These are phyloP conservation scores for Aureobasidium sp. DNA, from an alignment of 2,329 filamentous ascomycete species.

Conservation along the genomic window DNA sequence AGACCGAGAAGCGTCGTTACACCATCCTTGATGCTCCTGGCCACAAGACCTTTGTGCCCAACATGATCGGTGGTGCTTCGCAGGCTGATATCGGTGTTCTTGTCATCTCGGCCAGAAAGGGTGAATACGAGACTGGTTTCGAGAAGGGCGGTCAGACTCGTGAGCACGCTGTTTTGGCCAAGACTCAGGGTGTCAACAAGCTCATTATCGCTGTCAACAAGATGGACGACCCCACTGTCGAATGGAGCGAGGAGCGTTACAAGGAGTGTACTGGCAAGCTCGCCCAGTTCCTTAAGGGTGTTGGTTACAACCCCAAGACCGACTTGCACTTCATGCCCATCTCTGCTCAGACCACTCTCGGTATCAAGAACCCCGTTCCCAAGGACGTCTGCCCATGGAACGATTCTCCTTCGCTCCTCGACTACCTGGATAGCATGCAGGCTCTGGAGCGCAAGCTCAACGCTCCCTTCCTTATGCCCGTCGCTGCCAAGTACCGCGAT, in stretches of 20 bases:
- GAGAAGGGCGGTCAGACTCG: conserved; percentile 94
- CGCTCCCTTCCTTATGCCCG: conserved; percentile 98
- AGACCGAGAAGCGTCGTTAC: conserved; percentile 93
- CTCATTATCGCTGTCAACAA: conserved; percentile 94
- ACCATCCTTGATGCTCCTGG: conserved; percentile 94
- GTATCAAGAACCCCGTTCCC: conserved; percentile 83
- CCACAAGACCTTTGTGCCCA: conserved; percentile 96
- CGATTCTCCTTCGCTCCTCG: conserved; percentile 80
- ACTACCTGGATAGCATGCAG: conserved; percentile 92
- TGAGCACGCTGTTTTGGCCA: conserved; percentile 95
- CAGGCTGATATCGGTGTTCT: conserved; percentile 92
- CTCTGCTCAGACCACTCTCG: conserved; percentile 75
- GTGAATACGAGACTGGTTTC: conserved; percentile 98
- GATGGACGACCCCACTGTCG: conserved; percentile 96
- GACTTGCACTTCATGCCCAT: conserved; percentile 96
- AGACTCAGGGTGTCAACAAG: conserved; percentile 97
- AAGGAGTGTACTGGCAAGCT: conserved; percentile 91
- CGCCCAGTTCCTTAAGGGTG: conserved; percentile 76
- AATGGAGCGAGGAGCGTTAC: conserved; percentile 91
- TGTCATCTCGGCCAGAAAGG: conserved; percentile 93
- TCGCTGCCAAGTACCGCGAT: conserved; percentile 93
- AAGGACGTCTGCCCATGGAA: conserved; percentile 75
- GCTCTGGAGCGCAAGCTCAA: conserved; percentile 92
- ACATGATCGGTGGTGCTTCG: conserved; percentile 75
- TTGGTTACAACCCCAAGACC: conserved; percentile 87